A percentile compares a stretch with the other conserved stretches of the same genome.
Evolutionary conservation across 441 rosid species (phyloP).

Genomic region (Populus tomentosa): DNA sequence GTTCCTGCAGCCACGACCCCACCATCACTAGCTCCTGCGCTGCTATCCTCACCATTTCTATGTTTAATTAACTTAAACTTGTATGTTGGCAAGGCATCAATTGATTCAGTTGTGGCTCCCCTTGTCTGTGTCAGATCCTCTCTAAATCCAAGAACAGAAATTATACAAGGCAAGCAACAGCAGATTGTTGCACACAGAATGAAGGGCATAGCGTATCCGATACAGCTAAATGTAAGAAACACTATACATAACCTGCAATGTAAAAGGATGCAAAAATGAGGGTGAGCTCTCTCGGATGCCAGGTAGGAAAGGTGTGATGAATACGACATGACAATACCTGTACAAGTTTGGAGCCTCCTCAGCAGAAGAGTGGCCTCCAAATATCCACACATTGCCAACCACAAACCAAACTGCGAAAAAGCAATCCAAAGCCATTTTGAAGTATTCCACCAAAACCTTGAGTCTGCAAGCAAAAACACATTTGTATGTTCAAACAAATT

Average conservation of each 20-base stretch:
- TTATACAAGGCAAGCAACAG: too few relatives aligned
- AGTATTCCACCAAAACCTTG: constrained; percentile 77
- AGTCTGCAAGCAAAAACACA: constrained; percentile 42
- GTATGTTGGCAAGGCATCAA: too few relatives aligned
- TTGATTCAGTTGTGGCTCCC: too few relatives aligned
- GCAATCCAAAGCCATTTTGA: constrained; percentile 94
- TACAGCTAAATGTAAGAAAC: too few relatives aligned
- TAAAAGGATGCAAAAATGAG: constrained; percentile 1
- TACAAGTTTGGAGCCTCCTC: constrained; percentile 91
- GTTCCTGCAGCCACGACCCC: too few relatives aligned
- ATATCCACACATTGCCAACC: constrained; percentile 98
- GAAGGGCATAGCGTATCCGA: too few relatives aligned
- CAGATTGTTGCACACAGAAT: too few relatives aligned
- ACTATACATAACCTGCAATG: constrained; percentile 86
- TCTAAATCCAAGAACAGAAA: too few relatives aligned
- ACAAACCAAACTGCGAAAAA: constrained; percentile 99
- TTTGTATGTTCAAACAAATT: neutral
- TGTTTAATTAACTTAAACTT: too few relatives aligned
- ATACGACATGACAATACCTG: constrained; percentile 43
- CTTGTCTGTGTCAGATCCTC: too few relatives aligned
- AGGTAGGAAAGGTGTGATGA: neutral
- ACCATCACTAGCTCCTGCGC: too few relatives aligned
- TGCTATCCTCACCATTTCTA: too few relatives aligned
- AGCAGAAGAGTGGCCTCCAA: constrained; percentile 94
- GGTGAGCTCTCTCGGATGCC: constrained; percentile 6